phyloP scores from a whole-genome alignment of 2,329 filamentous ascomycete species.

The Trichoderma simmonsii region DNA sequence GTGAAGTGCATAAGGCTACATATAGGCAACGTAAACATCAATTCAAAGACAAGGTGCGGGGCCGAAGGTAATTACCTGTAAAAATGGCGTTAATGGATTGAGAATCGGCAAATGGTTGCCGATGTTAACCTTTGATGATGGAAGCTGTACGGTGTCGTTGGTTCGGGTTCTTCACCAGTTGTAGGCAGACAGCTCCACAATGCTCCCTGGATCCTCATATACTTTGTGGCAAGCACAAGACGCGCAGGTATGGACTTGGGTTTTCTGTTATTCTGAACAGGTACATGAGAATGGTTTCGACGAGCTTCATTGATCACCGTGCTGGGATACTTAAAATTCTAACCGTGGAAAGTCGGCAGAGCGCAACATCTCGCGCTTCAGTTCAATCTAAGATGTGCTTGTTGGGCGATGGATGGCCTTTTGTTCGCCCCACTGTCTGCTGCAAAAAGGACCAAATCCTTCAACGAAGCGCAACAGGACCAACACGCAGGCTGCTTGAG shows the following conservation, averaged over 20 bases:
- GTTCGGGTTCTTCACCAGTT: background rate
- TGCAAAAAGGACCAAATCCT: background rate
- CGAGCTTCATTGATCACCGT: background rate
- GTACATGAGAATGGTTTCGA: background rate
- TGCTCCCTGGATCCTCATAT: background rate
- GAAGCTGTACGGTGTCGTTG: background rate
- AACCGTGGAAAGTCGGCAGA: fast-evolving
- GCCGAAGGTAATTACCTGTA: background rate
- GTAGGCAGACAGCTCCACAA: background rate
- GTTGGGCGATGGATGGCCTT: background rate
- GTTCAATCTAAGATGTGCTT: background rate
- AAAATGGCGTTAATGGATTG: background rate
- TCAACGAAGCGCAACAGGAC: background rate
- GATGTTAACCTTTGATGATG: background rate
- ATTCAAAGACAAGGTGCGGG: fast-evolving
- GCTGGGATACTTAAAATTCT: background rate
- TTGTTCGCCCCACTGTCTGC: background rate
- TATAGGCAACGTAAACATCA: background rate
- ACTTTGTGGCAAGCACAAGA: background rate
- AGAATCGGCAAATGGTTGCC: background rate
- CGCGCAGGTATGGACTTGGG: background rate
- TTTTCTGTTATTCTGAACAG: background rate
- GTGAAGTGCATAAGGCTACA: background rate
- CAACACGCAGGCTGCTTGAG: background rate
- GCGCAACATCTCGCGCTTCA: background rate